Percentiles rank a stretch among this genome's conserved stretches.
Conservation (phyloP, 2,329 filamentous ascomycete species). For the Penicillium sp. region DNA sequence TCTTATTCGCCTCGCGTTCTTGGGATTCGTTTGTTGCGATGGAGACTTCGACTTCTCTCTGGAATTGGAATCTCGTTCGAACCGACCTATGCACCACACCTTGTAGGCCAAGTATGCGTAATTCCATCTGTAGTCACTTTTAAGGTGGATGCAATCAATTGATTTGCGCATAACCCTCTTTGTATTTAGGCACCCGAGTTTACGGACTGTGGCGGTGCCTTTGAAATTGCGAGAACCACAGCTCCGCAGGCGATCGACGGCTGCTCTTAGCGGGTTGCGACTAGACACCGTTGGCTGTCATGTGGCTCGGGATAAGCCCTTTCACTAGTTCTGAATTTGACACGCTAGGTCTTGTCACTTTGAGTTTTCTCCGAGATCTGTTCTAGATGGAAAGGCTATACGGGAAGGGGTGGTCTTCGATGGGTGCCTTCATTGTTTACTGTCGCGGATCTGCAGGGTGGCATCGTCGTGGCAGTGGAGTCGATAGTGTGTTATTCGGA, state of each 20-base stretch:
- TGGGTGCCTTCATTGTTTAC: not conserved
- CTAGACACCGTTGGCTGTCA: no score
- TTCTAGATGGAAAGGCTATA: not conserved
- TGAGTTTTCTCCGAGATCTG: not conserved
- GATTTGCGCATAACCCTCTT: not conserved
- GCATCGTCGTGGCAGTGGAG: no score
- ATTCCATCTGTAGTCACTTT: not conserved
- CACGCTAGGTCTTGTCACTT: not conserved
- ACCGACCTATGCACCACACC: not conserved
- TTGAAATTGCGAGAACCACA: not conserved
- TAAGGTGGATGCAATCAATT: not conserved
- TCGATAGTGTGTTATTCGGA: no score
- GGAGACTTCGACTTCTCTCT: conserved; percentile 2
- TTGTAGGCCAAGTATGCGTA: not conserved
- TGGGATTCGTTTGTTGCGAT: not conserved
- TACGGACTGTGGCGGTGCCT: not conserved
- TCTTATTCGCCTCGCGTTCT: conserved; percentile 14
- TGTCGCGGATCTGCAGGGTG: not conserved
- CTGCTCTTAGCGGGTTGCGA: not conserved
- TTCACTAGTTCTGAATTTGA: not conserved
- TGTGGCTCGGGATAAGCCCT: not conserved
- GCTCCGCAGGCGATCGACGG: not conserved
- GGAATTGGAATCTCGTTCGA: conserved; percentile 23
- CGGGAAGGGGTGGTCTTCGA: not conserved
- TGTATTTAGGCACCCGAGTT: not conserved